Evolutionary conservation across 2,329 filamentous ascomycete species (phyloP).

Genomic region (Penicillium sp.): DNA sequence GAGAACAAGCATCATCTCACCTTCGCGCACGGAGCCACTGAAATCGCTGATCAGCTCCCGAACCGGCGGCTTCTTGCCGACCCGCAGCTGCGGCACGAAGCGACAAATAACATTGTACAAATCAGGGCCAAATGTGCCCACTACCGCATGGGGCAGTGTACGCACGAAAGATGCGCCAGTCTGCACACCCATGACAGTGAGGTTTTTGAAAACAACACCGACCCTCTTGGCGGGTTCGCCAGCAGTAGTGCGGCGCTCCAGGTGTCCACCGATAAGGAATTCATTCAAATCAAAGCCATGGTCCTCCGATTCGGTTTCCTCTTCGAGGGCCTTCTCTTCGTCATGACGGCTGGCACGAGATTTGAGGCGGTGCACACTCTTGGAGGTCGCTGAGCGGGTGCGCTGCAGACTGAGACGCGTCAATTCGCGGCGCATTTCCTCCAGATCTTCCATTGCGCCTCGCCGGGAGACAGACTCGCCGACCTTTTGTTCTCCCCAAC

Average conservation of each 20-base stretch:
- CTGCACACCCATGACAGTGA: constrained; percentile 72
- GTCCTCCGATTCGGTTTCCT: constrained; percentile 24
- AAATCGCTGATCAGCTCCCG: constrained; percentile 65
- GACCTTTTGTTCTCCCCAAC: constrained; percentile 63
- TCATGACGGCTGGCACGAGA: constrained; percentile 32
- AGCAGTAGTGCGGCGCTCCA: constrained; percentile 67
- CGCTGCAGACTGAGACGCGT: constrained; percentile 51
- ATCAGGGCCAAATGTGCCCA: constrained; percentile 80
- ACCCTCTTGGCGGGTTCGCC: constrained; percentile 72
- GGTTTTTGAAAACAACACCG: constrained; percentile 72
- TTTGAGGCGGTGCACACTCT: constrained; percentile 29
- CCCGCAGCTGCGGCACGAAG: constrained; percentile 53
- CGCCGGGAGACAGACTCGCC: constrained; percentile 55
- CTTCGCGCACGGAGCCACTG: constrained; percentile 64
- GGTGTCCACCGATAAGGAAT: constrained; percentile 72
- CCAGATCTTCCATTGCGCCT: constrained; percentile 60
- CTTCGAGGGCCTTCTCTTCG: constrained; percentile 52
- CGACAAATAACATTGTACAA: constrained; percentile 64
- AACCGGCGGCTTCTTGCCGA: constrained; percentile 51
- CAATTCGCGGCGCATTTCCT: constrained; percentile 57
- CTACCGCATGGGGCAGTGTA: constrained; percentile 70
- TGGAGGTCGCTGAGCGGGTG: constrained; percentile 30
- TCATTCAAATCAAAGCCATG: constrained; percentile 63
- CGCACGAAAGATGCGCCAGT: constrained; percentile 67
- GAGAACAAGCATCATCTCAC: constrained; percentile 72